Conservation (phyloP, 2,329 filamentous ascomycete species). For the Myotisia sp. region DNA sequence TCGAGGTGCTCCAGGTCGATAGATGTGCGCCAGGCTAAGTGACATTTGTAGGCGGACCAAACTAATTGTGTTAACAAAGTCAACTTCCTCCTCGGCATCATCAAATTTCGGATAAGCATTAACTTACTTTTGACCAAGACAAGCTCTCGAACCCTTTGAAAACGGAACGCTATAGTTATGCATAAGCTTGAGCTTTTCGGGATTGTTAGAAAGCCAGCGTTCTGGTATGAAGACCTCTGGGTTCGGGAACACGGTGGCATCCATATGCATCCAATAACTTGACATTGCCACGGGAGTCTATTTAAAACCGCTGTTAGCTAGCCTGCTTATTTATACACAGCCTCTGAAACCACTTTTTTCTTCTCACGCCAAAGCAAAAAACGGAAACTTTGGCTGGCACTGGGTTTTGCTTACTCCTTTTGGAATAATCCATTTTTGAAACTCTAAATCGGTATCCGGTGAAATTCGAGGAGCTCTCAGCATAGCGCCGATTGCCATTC, state of each 20-base stretch:
- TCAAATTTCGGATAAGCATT: too few relatives aligned
- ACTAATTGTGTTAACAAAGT: too few relatives aligned
- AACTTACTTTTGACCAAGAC: conserved; percentile 23
- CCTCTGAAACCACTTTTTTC: too few relatives aligned
- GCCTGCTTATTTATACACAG: too few relatives aligned
- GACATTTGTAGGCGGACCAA: too few relatives aligned
- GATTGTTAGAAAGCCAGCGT: conserved; percentile 24
- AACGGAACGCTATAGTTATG: conserved; percentile 31
- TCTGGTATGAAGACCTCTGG: conserved; percentile 27
- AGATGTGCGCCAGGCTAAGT: too few relatives aligned
- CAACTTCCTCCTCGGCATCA: too few relatives aligned
- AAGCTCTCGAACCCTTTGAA: conserved; percentile 29
- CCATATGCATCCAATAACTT: conserved; percentile 3
- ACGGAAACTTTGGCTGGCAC: too few relatives aligned
- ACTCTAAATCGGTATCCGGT: conserved; percentile 1
- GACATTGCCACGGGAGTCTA: conserved; percentile 7
- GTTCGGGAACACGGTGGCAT: conserved; percentile 20
- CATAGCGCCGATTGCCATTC: conserved; percentile 4
- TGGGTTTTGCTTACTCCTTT: conserved; percentile 3
- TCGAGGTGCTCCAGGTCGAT: too few relatives aligned
- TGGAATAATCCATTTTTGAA: conserved; percentile 1
- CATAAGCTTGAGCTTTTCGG: conserved; percentile 14
- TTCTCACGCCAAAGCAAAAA: too few relatives aligned
- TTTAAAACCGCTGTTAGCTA: too few relatives aligned
- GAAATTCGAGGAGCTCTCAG: conserved; percentile 5